Evolutionary conservation across 768 basidiomycete species (phyloP).

Genomic region (Sporobolomyces pararoseus): DNA sequence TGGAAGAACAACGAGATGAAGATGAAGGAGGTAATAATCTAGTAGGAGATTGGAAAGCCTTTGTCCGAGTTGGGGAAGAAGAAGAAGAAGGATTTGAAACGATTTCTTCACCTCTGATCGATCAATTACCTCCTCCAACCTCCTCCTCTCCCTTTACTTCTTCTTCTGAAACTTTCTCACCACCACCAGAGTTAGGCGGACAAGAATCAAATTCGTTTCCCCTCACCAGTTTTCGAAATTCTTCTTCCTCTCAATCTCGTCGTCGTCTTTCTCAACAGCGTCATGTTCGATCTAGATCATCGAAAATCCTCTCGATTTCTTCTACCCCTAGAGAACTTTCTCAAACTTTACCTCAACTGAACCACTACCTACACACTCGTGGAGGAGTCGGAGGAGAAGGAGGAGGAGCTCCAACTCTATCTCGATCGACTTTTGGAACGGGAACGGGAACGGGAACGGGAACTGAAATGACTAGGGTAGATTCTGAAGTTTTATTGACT

Average conservation of each 20-base stretch:
- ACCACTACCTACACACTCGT: slow-evolving; percentile 13
- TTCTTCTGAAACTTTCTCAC: not conserved
- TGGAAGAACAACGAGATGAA: not conserved
- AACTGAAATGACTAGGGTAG: slow-evolving; percentile 24
- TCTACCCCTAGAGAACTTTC: slow-evolving; percentile 10
- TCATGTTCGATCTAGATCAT: no score
- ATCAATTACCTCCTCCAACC: slow-evolving; percentile 3
- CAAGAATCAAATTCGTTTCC: not conserved
- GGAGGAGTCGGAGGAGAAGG: no score
- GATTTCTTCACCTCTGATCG: slow-evolving; percentile 8
- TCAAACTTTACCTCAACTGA: slow-evolving; percentile 4
- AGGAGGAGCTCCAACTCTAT: not conserved
- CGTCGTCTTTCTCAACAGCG: no score
- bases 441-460: no score
- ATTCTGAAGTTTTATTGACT: slow-evolving; percentile 22
- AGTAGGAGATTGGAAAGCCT: slow-evolving; percentile 6
- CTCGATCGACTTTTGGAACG: not conserved
- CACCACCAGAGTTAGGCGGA: no score
- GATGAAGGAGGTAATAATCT: not conserved
- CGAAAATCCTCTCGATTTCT: slow-evolving; percentile 6
- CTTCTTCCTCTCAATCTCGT: not conserved
- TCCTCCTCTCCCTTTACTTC: not conserved
- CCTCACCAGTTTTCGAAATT: not conserved
- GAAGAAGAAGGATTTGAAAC: not conserved
- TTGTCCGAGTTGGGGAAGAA: not conserved